A percentile compares a stretch with the other conserved stretches of the same genome.
phyloP scores from a whole-genome alignment of 768 basidiomycete genomes.

The Rhodotorula babjevae region DNA sequence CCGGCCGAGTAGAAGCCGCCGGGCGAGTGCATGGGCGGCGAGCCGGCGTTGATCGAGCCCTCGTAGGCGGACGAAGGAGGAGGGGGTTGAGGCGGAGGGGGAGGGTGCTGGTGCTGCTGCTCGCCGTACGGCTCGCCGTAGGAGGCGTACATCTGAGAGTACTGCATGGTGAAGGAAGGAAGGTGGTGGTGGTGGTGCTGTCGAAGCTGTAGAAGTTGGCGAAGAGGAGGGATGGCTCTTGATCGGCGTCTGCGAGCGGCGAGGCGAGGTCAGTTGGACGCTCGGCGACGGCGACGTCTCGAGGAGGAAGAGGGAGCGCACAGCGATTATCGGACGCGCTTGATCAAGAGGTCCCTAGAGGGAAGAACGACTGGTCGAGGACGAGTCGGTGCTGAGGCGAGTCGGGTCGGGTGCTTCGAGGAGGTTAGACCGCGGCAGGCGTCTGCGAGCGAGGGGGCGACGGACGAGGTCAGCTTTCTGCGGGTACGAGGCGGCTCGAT shows the following conservation, averaged over 20 bases:
- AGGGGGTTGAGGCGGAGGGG: neutral
- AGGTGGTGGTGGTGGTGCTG: neutral
- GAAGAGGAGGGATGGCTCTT: neutral
- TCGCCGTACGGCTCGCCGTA: neutral
- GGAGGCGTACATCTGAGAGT: neutral
- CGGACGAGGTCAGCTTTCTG: neutral
- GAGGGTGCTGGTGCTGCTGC: neutral
- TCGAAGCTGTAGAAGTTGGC: neutral
- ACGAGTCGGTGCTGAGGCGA: neutral
- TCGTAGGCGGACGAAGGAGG: neutral
- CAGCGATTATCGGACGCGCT: slow-evolving; percentile 6
- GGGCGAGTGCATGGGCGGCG: neutral
- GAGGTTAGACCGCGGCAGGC: neutral
- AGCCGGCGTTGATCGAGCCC: neutral
- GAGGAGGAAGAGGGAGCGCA: too few species aligned
- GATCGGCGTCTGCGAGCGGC: neutral
- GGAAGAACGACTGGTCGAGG: neutral
- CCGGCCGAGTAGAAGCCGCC: neutral
- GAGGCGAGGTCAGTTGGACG: neutral
- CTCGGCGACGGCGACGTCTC: too few species aligned
- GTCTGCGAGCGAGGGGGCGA: neutral
- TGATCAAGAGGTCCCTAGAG: neutral
- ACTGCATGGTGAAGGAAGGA: neutral
- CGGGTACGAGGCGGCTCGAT: too few species aligned
- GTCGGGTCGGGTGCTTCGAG: neutral